These are phyloP conservation scores for Rhizodiscina lignyota DNA, from an alignment of 495 filamentous ascomycete genomes.

Conservation along the genomic window DNA sequence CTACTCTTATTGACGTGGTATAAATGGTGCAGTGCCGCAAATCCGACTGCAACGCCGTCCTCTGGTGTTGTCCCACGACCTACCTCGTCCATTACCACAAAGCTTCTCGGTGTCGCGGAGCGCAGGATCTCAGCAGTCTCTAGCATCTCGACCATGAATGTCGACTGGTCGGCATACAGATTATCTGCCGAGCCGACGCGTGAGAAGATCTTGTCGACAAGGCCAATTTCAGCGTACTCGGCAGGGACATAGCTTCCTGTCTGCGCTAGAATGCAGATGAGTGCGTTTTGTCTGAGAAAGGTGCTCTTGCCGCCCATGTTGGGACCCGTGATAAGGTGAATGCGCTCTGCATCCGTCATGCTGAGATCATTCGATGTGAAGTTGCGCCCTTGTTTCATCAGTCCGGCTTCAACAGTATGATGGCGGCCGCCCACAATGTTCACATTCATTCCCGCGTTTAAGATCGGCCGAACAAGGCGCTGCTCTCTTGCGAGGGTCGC, in stretches of 20 bases:
- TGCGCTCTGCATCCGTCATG: conserved; percentile 32
- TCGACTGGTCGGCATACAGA: conserved; percentile 79
- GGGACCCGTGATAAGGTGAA: conserved; percentile 91
- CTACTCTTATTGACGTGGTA: conserved; percentile 59
- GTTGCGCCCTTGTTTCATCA: conserved; percentile 60
- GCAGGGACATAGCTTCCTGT: conserved; percentile 86
- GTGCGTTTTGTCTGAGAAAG: conserved; percentile 82
- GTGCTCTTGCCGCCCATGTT: conserved; percentile 99
- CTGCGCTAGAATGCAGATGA: conserved; percentile 87
- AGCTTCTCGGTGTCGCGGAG: conserved; percentile 48
- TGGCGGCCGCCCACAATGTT: conserved; percentile 73
- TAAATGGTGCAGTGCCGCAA: conserved; percentile 71
- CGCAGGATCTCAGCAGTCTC: conserved; percentile 56
- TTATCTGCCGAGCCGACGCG: conserved; percentile 88
- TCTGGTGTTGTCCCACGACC: conserved; percentile 85
- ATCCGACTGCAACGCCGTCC: conserved; percentile 80
- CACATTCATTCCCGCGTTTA: conserved; percentile 37
- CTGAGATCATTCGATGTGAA: conserved; percentile 81
- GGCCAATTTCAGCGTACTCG: conserved; percentile 61
- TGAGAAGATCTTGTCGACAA: conserved; percentile 87
- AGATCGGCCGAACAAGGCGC: conserved; percentile 49
- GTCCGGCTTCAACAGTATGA: conserved; percentile 69
- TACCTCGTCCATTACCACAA: conserved; percentile 99
- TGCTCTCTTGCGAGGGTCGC: conserved; percentile 61
- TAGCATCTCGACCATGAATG: conserved; percentile 86